phyloP scores from a whole-genome alignment of 805 yeast genomes.

The Sporopachydermia lactativora region DNA sequence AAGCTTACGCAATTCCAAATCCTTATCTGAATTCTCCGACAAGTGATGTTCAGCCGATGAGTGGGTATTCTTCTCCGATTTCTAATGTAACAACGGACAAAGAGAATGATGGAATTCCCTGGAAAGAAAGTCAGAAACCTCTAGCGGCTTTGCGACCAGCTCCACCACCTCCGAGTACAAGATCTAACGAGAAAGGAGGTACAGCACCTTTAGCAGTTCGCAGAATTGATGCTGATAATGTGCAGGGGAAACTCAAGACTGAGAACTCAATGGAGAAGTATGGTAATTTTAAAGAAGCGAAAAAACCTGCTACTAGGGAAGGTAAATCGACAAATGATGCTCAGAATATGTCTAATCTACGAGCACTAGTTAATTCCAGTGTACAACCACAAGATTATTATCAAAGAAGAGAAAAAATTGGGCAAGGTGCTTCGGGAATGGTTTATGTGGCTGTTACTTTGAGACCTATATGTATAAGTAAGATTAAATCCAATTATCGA shows the following conservation, averaged over 20 bases:
- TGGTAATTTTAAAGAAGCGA: too few species aligned
- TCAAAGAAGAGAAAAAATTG: constrained; percentile 56
- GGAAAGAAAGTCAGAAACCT: not conserved
- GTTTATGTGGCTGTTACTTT: constrained; percentile 75
- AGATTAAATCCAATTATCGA: constrained; percentile 12
- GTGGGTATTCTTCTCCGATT: not conserved
- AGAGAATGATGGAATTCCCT: not conserved
- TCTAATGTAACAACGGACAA: not conserved
- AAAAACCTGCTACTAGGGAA: too few species aligned
- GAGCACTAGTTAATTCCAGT: not conserved
- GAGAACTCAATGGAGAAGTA: too few species aligned
- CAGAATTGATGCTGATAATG: not conserved
- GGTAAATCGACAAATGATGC: not conserved
- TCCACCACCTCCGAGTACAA: not conserved
- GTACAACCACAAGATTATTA: constrained; percentile 11
- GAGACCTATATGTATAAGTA: not conserved
- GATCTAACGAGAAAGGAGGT: not conserved
- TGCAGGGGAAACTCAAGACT: too few species aligned
- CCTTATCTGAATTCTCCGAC: constrained; percentile 1
- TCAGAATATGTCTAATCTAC: not conserved
- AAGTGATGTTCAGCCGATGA: not conserved
- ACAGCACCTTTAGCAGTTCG: not conserved
- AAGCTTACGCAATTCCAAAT: not conserved
- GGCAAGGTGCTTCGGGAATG: constrained; percentile 98
- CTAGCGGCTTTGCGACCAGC: not conserved